Base-by-base conservation (phyloP, 2,329 filamentous ascomycete species). In the Alternaria arbusti region DNA sequence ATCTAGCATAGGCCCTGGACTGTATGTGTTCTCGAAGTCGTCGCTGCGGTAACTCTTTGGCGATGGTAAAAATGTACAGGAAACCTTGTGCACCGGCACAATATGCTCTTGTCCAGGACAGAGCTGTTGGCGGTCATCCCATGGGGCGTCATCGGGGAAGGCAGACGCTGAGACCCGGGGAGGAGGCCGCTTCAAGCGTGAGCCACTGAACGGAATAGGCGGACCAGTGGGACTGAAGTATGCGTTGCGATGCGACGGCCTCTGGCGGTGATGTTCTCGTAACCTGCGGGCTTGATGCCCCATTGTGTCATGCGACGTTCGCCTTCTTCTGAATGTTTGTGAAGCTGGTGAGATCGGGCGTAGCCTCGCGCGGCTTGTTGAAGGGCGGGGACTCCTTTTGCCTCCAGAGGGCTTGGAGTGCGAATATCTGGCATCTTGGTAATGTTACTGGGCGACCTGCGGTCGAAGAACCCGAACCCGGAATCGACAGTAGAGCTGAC, bases 201-300 rank as follows among this genome's bases (percentile, higher is more conserved):
- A 36, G 32, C 32, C 32, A 36, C 32, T 36, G 32, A 36, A 36
- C 32, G 32, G 32, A 0, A 36, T 36, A 36, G 32, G 32, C 32
- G 15, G 7, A 36, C 32, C 32, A 36, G 32, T 36, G 32, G 32
- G 32, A n/a, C 13, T 36, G 32, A 1, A 36, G 32, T 32, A 13
- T 15, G 30, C 6, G 28, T 30, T 30, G 30, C 2, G 30, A 5
- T 36, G 32, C 7, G 13, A 15, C 30, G 13, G 0, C 32, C 0
- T n/a, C 32, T 96, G 22, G 96, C 94, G 3, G 96, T 97, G 69
- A 99, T 95, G 81, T 96, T 97, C 78, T 99, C 96, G 77, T 99
- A 99, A 50, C 96, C 95, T 15, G 94, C 93, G 8, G 96, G 96
- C 83, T 99, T 99, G 81, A 99, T 97, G 80, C 99, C 96, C 96